Conservation (phyloP, 768 basidiomycete species). For the Podaxis mareebaensis region DNA sequence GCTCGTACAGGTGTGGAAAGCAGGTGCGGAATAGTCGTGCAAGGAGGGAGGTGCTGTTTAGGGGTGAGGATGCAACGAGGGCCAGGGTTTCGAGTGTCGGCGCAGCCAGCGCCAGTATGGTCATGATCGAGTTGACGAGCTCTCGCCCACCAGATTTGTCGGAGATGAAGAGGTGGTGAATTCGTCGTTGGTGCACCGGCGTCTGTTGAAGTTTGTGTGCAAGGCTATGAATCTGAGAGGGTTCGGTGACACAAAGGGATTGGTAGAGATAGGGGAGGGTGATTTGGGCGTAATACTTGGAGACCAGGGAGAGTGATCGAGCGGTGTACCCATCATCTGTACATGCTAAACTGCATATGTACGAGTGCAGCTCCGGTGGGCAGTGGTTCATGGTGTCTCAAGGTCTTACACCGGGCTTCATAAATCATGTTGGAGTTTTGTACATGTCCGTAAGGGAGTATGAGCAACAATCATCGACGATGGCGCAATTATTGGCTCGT, state of each 20-base stretch:
- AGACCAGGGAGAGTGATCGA: slow-evolving; percentile 38
- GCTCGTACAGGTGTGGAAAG: slow-evolving; percentile 41
- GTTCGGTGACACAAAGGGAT: slow-evolving; percentile 35
- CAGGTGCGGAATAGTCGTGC: slow-evolving; percentile 41
- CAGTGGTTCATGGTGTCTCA: slow-evolving; percentile 31
- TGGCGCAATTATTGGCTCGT: slow-evolving; percentile 15
- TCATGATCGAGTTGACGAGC: slow-evolving; percentile 20
- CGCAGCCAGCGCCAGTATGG: slow-evolving; percentile 37
- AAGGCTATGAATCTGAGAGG: slow-evolving; percentile 27
- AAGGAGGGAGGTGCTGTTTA: slow-evolving; percentile 38
- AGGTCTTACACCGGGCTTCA: background rate
- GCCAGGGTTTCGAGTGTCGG: slow-evolving; percentile 43
- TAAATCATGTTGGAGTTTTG: background rate
- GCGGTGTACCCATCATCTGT: slow-evolving; percentile 38
- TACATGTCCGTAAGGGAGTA: background rate
- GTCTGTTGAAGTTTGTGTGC: slow-evolving; percentile 30
- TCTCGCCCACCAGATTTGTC: slow-evolving; percentile 21
- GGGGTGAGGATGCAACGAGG: slow-evolving; percentile 34
- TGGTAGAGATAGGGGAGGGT: slow-evolving; percentile 40
- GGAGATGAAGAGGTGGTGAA: slow-evolving; percentile 47
- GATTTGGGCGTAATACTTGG: slow-evolving; percentile 39
- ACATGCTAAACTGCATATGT: slow-evolving; percentile 45
- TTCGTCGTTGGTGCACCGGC: slow-evolving; percentile 37
- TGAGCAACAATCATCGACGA: slow-evolving; percentile 16
- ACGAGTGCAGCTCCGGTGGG: slow-evolving; percentile 46